Base-by-base conservation (phyloP, 2,329 filamentous ascomycete genomes). In the Epicoccum sorghinum region DNA sequence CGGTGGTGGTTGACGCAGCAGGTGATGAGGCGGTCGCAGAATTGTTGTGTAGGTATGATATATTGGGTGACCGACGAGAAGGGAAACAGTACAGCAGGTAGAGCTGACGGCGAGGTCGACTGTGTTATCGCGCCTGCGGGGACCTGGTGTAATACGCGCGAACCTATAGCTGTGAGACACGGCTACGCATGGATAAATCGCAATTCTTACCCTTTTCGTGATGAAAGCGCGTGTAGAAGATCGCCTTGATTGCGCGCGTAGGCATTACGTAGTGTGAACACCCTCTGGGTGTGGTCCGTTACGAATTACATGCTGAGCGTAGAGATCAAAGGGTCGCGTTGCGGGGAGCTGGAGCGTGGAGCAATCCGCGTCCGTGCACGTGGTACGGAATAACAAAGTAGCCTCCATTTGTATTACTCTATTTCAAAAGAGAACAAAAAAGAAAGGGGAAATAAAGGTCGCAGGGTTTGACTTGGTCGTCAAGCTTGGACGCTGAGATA, bases 1-100 rank as follows among this genome's bases (percentile, higher is more conserved):
- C 88, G 86, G 75, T 93, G 89, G 40, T 90, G 89, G 73, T 88
- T 88, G n/a, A 78, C 79, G 65, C 82, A 85, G 51, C 96, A 88
- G 25, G 89, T 89, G 58, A 98, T 83, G 57, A 93, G 88, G 60
- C 92, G 90, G 73, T 96, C 96, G 82, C 93, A 96, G 71, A 99
- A 95, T 67, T 93, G 90, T 75, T 96, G 91, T 48, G 91, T 89
- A 14, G 95, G 95, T 68, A 99, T 96, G 69, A 99, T 89, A 79
- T 96, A 97, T 72, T 93, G 89, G 13, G 91, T 90, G 63, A 98
- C 84, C 46, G 91, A 87, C 61, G 90, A 86, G 77, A 96, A 98
- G 75, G 92, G 87, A 69, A 97, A 85, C 59, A 96, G 85, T 3
- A 88, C 87, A 9, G 80, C 79, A 68, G 79, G 84, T 62, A 69